Conservation (phyloP, 2,329 filamentous ascomycete genomes). For the Mycogone perniciosa region DNA sequence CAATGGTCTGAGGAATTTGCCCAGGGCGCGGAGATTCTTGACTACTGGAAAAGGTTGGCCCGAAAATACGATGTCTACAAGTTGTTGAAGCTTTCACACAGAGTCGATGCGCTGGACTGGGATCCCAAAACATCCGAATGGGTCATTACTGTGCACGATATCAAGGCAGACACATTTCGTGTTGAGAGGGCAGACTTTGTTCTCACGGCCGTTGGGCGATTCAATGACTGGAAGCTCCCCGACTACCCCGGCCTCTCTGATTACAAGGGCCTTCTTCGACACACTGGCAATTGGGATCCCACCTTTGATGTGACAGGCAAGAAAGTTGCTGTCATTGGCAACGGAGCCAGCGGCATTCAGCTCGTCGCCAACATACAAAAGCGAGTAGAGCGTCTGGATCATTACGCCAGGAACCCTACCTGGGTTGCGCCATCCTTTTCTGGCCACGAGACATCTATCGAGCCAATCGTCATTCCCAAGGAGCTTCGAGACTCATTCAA, state of each 20-base stretch:
- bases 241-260: slow-evolving; percentile 51
- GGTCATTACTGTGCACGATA: slow-evolving; percentile 39
- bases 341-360: slow-evolving; percentile 56
- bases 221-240: slow-evolving; percentile 60
- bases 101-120: slow-evolving; percentile 54
- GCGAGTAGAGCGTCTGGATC: slow-evolving; percentile 46
- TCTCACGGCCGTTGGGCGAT: slow-evolving; percentile 57
- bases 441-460: slow-evolving; percentile 46
- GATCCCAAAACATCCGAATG: slow-evolving; percentile 45
- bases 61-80: slow-evolving; percentile 59
- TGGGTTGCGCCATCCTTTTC: slow-evolving; percentile 63
- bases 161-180: slow-evolving; percentile 31
- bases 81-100: slow-evolving; percentile 47
- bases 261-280: slow-evolving; percentile 50
- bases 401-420: slow-evolving; percentile 58
- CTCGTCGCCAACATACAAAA: slow-evolving; percentile 47
- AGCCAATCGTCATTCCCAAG: slow-evolving; percentile 47
- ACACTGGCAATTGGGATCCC: slow-evolving; percentile 55
- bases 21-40: slow-evolving; percentile 57
- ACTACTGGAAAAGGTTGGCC: slow-evolving; percentile 59
- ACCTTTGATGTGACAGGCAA: slow-evolving; percentile 43
- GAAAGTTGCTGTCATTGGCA: slow-evolving; percentile 55
- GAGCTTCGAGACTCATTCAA: slow-evolving; percentile 54
- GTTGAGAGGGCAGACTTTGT: slow-evolving; percentile 52
- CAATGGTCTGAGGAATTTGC: slow-evolving; percentile 66